These are phyloP conservation scores for Cardamine occulta DNA, from an alignment of 345 rosid species.

Conservation along the genomic window DNA sequence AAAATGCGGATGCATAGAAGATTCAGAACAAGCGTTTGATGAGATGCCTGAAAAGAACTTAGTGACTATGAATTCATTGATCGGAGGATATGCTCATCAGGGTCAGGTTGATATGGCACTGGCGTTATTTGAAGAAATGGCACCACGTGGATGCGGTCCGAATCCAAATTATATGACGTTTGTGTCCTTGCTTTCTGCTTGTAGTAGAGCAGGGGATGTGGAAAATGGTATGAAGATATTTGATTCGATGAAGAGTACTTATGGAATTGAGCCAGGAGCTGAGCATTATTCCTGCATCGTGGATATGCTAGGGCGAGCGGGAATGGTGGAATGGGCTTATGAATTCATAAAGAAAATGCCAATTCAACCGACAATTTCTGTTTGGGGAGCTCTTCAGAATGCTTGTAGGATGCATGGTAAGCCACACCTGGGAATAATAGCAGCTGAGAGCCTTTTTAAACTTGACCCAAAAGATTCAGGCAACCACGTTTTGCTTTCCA, in stretches of 20 bases:
- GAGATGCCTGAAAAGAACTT: constrained; percentile 70
- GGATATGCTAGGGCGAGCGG: constrained; percentile 84
- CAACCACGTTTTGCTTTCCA: constrained; percentile 84
- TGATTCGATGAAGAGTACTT: constrained; percentile 61
- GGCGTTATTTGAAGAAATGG: constrained; percentile 61
- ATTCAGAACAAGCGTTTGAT: constrained; percentile 58
- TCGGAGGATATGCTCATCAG: constrained; percentile 80
- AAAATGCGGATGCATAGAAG: constrained; percentile 80
- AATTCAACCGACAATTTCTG: constrained; percentile 63
- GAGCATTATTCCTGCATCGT: constrained; percentile 88
- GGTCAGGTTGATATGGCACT: constrained; percentile 67
- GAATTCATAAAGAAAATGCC: constrained; percentile 68
- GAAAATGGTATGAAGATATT: constrained; percentile 67
- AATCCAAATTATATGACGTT: constrained; percentile 72
- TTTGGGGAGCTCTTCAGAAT: constrained; percentile 93
- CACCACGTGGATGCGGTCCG: constrained; percentile 41
- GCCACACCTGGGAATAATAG: constrained; percentile 66
- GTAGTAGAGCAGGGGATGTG: constrained; percentile 79
- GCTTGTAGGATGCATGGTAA: constrained; percentile 74
- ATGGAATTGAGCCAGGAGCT: constrained; percentile 64
- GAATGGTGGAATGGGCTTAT: constrained; percentile 71
- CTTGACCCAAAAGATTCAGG: constrained; percentile 86
- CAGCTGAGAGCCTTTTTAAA: constrained; percentile 67
- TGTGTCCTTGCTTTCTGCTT: constrained; percentile 80
- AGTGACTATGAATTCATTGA: constrained; percentile 76